Base-by-base conservation (phyloP, 352 stramenopile species). In the Pythium vanterpoolii region DNA sequence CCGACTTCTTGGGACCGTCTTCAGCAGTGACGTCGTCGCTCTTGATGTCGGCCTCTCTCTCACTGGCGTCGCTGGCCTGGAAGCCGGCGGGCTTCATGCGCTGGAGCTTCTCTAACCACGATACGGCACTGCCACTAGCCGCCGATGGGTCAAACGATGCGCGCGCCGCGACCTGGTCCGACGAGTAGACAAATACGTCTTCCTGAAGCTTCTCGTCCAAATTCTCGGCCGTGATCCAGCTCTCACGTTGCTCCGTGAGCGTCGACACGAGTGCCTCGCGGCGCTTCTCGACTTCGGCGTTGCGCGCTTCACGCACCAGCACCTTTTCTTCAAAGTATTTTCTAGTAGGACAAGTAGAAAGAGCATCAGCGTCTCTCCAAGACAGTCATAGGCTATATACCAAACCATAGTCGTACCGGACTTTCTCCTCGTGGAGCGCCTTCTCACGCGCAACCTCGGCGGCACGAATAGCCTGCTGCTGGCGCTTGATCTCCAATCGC, bases 41-140 rank as follows among this genome's bases (percentile, higher is more conserved):
- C 10, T 23, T 64, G 50, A 36, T 11, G 31, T 74, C 66, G 9
- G 16, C 52, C 14, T 26, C 44, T 1, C 38, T 26, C 45, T 61
- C 62, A n/a, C n/a, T n/a, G 31, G 38, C 49, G 4, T 69, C 61
- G 27, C 27, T 39, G 47, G 63, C 62, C 55, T 78, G 64, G 45
- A 83, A 46, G 18, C 83, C 85, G 19, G 73, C 76, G 18, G 85
- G 85, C 70, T 88, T 91, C 85, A 95, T 95, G 31, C 79, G 83
- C 73, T 95, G 83, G 48, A 95, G 73, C 68, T 90, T 90, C 70
- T 95, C 85, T 59, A 95, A 68, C 85, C 85, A 95, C 59, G 85
- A 93, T 53, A 92, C 70, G 44, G 85, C 83, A 56, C 77, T 90
- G 54, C 76, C 77, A 21, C 75, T 86, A 54, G 78, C 76, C 50